Percentiles rank a stretch among this genome's conserved stretches.
Evolutionary conservation across 2,329 filamentous ascomycete species (phyloP).

Genomic region (Aspergillus sojae): DNA sequence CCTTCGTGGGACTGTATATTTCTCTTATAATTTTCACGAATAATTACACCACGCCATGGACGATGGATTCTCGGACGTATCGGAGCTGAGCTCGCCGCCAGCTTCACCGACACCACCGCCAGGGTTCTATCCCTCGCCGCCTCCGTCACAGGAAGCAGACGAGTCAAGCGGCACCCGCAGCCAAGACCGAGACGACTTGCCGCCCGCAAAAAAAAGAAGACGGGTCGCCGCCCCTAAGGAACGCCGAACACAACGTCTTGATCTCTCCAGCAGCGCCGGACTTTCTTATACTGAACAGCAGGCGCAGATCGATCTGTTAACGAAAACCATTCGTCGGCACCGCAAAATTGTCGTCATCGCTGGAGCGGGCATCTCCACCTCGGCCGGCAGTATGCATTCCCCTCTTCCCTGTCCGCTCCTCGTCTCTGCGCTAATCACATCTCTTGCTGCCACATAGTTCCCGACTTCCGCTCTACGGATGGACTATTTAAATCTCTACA

Average conservation of each 20-base stretch:
- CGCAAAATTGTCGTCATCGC: constrained; percentile 97
- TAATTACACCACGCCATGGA: constrained; percentile 26
- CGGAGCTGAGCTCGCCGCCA: constrained; percentile 47
- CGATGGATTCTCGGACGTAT: constrained; percentile 38
- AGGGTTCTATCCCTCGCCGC: constrained; percentile 45
- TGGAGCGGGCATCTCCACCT: constrained; percentile 94
- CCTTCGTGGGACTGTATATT: no score
- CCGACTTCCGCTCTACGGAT: constrained; percentile 90
- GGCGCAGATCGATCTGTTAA: constrained; percentile 67
- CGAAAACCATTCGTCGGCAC: constrained; percentile 78
- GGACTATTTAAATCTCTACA: constrained; percentile 86
- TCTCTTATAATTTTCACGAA: not conserved
- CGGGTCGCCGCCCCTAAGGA: constrained; percentile 64
- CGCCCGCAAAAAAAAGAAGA: constrained; percentile 76
- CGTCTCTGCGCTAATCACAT: not conserved
- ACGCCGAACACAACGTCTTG: constrained; percentile 79
- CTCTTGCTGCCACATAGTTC: constrained; percentile 58
- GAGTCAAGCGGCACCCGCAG: constrained; percentile 40
- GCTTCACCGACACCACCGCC: constrained; percentile 42
- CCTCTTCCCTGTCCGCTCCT: constrained; percentile 9
- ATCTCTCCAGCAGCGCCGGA: constrained; percentile 55
- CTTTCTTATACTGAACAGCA: constrained; percentile 54
- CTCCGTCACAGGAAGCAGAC: constrained; percentile 46
- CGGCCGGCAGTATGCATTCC: constrained; percentile 75
- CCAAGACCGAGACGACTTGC: constrained; percentile 64